Evolutionary conservation across 2,329 filamentous ascomycete species (phyloP), one percentile per base, ranked within the genome.

Genomic region (Pestalotiopsis sp.): DNA sequence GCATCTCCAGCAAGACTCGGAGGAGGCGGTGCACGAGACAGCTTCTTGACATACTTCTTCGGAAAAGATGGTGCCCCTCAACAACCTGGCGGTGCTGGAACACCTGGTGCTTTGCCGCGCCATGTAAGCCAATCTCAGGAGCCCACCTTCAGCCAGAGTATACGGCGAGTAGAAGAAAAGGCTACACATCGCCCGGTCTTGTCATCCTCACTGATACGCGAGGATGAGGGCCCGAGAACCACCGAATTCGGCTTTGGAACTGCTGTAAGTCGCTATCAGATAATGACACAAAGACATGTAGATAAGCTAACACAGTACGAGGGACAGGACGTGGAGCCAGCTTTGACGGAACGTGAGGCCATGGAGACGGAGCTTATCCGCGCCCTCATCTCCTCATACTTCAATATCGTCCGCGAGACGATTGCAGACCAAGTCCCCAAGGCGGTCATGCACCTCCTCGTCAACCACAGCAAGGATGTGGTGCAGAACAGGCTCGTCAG

Each of bases 401-500:
- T 99, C 86, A 97, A 97, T 80, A 99, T 99, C 77, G 96, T 99
- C 61, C 93, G 96, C 71, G 96, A 99, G 82, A 95, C 94, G n/a
- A 97, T 98, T 75, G 95, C 95, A 59, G 96, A 99, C 79, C 95
- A 98, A 82, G 96, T 99, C 12, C 96, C 96, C 73, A 99, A 99
- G 84, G 96, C 96, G 4, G 92, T 99, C 74, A 99, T 99, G 96
- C 96, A 99, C 80, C 89, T 99, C 61, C 88, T 99, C 41, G 96
- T 99, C 78, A 99, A 99, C 82, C 93, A 98, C 84, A 97, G 93
- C 83, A 98, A 98, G 81, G 96, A 99, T 74, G 95, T 95, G 13
- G 95, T 99, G 39, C 96, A 99, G 82, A 99, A 99, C 82, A 89
- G 96, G 60, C 90, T 99, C 6, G 96, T 99, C 68, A 97, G 93